Evolutionary conservation across 495 filamentous ascomycete genomes (phyloP).

Genomic region (Penicillium tannophilum): DNA sequence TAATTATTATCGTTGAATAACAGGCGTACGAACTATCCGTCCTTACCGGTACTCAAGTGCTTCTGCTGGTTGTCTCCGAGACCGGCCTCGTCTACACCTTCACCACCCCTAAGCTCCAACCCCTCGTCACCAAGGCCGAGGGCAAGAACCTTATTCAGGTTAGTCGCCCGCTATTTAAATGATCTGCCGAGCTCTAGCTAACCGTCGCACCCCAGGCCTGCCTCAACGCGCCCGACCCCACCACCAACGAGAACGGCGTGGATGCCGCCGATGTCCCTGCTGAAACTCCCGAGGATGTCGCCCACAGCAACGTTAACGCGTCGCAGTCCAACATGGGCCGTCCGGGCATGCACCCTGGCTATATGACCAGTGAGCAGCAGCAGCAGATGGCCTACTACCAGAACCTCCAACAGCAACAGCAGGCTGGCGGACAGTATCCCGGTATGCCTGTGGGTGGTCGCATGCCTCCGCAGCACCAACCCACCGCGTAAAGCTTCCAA

Average conservation of each 20-base stretch:
- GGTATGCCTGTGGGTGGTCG: slow-evolving; percentile 57
- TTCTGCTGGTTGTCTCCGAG: slow-evolving; percentile 96
- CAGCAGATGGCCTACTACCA: slow-evolving; percentile 62
- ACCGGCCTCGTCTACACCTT: slow-evolving; percentile 99
- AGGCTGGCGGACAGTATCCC: slow-evolving; percentile 57
- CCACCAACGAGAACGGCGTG: slow-evolving; percentile 87
- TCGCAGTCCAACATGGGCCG: slow-evolving; percentile 55
- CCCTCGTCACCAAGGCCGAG: slow-evolving; percentile 97
- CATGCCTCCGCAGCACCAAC: slow-evolving; percentile 58
- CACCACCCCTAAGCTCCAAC: slow-evolving; percentile 98
- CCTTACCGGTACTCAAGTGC: slow-evolving; percentile 95
- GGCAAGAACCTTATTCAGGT: slow-evolving; percentile 99
- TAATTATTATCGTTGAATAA: neutral
- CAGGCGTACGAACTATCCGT: slow-evolving; percentile 98
- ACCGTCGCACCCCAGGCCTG: slow-evolving; percentile 65
- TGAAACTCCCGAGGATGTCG: slow-evolving; percentile 59
- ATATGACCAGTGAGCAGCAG: slow-evolving; percentile 60
- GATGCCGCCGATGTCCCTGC: slow-evolving; percentile 61
- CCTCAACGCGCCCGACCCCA: slow-evolving; percentile 94
- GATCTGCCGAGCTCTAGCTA: neutral
- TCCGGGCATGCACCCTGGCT: slow-evolving; percentile 52
- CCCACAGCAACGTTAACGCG: slow-evolving; percentile 53
- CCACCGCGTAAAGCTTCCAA: slow-evolving; percentile 44
- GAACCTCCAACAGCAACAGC: slow-evolving; percentile 58
- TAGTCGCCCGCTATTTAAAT: slow-evolving; percentile 22